A percentile compares a stretch with the other conserved stretches of the same genome.
These are phyloP conservation scores for Lagerstroemia speciosa DNA, from an alignment of 345 rosid genomes.

Conservation along the genomic window DNA sequence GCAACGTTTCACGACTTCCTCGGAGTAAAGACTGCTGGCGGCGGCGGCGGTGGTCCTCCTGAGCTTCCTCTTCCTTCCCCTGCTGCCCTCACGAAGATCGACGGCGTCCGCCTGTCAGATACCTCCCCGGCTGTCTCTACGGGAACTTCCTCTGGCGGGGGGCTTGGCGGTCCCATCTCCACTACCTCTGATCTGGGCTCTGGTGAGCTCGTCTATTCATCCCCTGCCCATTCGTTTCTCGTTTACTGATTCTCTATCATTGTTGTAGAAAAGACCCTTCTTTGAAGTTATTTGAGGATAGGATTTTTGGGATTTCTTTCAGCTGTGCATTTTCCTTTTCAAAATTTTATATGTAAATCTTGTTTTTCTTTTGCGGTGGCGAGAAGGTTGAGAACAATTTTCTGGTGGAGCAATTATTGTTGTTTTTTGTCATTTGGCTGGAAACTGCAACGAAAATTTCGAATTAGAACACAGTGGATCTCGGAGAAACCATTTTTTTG, in stretches of 20 bases:
- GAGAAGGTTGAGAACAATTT: background rate
- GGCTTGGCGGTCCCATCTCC: conserved; percentile 54
- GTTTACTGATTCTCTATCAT: background rate
- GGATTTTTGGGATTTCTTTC: background rate
- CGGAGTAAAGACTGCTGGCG: conserved; percentile 48
- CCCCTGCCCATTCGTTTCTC: background rate
- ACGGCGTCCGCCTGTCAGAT: conserved; percentile 20
- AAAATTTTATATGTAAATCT: conserved; percentile 1
- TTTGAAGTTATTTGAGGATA: background rate
- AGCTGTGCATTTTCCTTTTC: conserved; percentile 3
- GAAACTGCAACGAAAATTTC: no score
- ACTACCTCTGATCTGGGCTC: conserved; percentile 81
- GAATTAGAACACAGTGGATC: no score
- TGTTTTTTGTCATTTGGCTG: no score
- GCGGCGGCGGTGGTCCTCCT: background rate
- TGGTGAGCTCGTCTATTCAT: conserved; percentile 23
- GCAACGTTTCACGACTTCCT: conserved; percentile 85
- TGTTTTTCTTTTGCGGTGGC: background rate
- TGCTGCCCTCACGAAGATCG: conserved; percentile 27
- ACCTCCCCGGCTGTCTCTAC: conserved; percentile 40
- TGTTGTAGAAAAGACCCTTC: background rate
- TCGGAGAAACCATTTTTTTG: no score
- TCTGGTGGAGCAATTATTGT: background rate
- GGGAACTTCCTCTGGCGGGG: conserved; percentile 51
- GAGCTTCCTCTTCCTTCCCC: conserved; percentile 15